Conservation (phyloP, 2,329 filamentous ascomycete species). For the Colletotrichum euphorbiae region DNA sequence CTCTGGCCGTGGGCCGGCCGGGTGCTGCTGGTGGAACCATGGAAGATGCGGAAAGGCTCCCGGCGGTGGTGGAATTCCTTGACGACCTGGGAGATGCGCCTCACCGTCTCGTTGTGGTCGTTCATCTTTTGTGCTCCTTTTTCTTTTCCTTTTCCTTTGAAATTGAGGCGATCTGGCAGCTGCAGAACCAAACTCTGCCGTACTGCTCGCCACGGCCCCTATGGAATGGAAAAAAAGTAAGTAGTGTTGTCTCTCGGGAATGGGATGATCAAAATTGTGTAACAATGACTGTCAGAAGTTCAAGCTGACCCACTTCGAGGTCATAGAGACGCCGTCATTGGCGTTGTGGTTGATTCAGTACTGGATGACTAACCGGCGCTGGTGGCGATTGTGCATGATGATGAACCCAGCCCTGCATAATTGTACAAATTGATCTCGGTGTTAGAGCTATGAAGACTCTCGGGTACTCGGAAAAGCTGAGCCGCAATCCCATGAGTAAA, state of each 20-base stretch:
- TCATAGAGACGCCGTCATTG: conserved; percentile 20
- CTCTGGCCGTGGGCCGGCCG: conserved; percentile 66
- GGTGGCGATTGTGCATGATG: not conserved
- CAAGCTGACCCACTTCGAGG: conserved; percentile 1
- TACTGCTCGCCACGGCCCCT: not conserved
- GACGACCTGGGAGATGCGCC: conserved; percentile 56
- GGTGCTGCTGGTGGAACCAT: conserved; percentile 83
- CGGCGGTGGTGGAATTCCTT: conserved; percentile 56
- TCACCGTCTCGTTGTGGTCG: conserved; percentile 58
- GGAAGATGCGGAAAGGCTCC: conserved; percentile 77
- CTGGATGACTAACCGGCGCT: conserved; percentile 23
- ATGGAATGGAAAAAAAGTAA: not conserved
- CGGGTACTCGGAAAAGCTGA: not conserved
- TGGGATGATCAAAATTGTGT: conserved; percentile 27
- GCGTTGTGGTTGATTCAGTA: not conserved
- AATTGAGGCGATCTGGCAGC: conserved; percentile 1
- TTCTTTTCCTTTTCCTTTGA: not conserved
- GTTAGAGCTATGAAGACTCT: not conserved
- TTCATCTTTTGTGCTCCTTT: conserved; percentile 49
- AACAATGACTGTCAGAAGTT: conserved; percentile 30
- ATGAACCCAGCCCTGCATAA: conserved; percentile 29
- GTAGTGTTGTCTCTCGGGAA: conserved; percentile 4
- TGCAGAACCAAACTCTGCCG: conserved; percentile 21
- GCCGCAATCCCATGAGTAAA: not conserved
- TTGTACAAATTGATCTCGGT: conserved; percentile 1